Evolutionary conservation across 805 yeast genomes (phyloP), one percentile per base, ranked within the genome.

Genomic region (Saccharomycopsis sp.): DNA sequence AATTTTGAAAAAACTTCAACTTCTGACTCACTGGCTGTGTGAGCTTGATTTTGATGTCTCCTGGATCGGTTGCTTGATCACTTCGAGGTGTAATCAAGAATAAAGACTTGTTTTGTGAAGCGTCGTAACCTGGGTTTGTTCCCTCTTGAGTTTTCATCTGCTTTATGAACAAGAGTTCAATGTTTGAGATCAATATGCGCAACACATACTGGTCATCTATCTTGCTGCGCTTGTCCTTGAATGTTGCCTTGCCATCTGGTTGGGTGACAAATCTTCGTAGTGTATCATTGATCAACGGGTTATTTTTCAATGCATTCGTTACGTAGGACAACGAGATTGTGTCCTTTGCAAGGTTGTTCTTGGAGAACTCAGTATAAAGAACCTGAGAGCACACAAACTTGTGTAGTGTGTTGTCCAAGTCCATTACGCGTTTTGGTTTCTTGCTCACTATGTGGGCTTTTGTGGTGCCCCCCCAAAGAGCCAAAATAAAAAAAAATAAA

Each of bases 391-490:
- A 43, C 8, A 46, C 35, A n/a, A 46, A 31, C 22, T 46, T 46
- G 27, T 46, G 49, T 4, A 46, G 30, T 5, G 49, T 44, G 20
- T 26, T 40, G 16, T 44, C 48, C 13, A 44, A 25, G 16, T 44
- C 48, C 48, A 44, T 44, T 16, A 7, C 10, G 7, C 13, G 36
- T 16, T 15, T n/a, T n/a, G n/a, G n/a, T n/a, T n/a, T n/a, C n/a
- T n/a, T n/a, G n/a, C n/a, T n/a, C n/a, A n/a, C n/a, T n/a, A n/a
- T n/a, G n/a, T 86, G 75, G 4, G 79, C 88, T 46, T 70, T 65
- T 27, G 86, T 73, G 12, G 76, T 64, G 2, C 95, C 96, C 12
- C 85, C 89, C 49, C 77, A 81, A 42, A 85, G 70, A 1, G 94
- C 95, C 59, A 87, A 85, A 42, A n/a, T n/a, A n/a, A n/a, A n/a